phyloP scores from a whole-genome alignment of 2,329 filamentous ascomycete species.

The Elsinoe fawcettii region DNA sequence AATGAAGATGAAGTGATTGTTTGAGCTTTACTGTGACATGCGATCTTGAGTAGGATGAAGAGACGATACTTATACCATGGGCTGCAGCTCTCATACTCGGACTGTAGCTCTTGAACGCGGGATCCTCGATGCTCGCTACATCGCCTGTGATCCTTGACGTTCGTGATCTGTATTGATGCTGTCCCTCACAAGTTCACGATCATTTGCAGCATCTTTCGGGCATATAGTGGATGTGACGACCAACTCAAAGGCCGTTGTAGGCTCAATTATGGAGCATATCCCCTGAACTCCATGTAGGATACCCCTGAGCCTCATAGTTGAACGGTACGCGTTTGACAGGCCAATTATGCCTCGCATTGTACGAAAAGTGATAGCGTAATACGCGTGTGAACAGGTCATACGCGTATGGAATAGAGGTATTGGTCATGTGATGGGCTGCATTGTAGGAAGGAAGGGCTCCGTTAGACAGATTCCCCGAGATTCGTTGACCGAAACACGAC shows the following conservation, averaged over 20 bases:
- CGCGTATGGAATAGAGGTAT: neutral
- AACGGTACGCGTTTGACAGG: too few species aligned
- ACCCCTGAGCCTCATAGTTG: too few species aligned
- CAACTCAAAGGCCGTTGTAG: too few species aligned
- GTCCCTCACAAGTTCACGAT: neutral
- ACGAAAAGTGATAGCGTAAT: too few species aligned
- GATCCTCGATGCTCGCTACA: neutral
- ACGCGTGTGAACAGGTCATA: too few species aligned
- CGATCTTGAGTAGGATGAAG: neutral
- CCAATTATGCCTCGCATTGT: too few species aligned
- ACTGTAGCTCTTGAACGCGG: neutral
- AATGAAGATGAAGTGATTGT: neutral
- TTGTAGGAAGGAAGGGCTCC: neutral
- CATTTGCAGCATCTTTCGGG: too few species aligned
- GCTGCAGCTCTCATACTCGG: neutral
- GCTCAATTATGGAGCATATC: too few species aligned
- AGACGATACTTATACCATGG: neutral
- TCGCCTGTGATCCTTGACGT: neutral
- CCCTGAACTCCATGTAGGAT: too few species aligned
- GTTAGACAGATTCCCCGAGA: neutral
- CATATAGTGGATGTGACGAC: too few species aligned
- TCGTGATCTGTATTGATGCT: neutral
- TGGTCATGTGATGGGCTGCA: neutral
- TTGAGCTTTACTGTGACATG: neutral
- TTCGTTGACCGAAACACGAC: neutral